Base-by-base conservation (phyloP, 306 rosid species). In the Cotoneaster glaucophyllus region DNA sequence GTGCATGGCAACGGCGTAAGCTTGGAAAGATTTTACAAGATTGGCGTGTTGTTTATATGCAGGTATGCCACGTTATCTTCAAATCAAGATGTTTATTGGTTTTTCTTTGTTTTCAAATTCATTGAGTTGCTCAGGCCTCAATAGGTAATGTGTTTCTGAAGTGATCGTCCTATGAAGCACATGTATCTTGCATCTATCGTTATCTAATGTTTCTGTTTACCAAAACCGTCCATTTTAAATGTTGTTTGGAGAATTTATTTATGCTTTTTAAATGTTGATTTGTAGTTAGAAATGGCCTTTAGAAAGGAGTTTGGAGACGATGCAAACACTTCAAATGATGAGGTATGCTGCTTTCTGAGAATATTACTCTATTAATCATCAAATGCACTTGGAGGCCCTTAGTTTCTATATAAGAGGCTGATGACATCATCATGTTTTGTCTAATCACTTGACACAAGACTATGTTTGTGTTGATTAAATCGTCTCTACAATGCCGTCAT, bases 1-100 rank as follows among this genome's bases (percentile, higher is more conserved):
- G 93, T 74, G 90, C 98, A 57, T 92, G 98, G 98, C 97, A 95
- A 84, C 89, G 98, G 81, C 98, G 98, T 83, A 95, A 95, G 89
- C 92, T 95, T 26, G 98, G 98, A 74, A 95, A 92, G 85, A 89
- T 90, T 84, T 82, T 95, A 78, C 98, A 95, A 82, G 97, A 92
- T 83, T 95, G 97, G 98, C 93, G 97, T 74, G 91, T 92, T 70
- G 84, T 84, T 81, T 87, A 82, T 78, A 82, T 92, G 48, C 98
- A 95, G 97, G 98, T 92, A 32, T 70, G 85, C 84, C 68, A 77
- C 56, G 14, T 77, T 76, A 64, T 65, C 70, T 81, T 39, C 56
- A 53, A 29, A 75, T 75, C 64, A 13, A 10, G 17, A 58, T 62
- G 22, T 58, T 34, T 29, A 9, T 74, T 6, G 6, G 26, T 43